Base-by-base conservation (phyloP, 2,329 filamentous ascomycete genomes). In the Colletotrichum shisoi region DNA sequence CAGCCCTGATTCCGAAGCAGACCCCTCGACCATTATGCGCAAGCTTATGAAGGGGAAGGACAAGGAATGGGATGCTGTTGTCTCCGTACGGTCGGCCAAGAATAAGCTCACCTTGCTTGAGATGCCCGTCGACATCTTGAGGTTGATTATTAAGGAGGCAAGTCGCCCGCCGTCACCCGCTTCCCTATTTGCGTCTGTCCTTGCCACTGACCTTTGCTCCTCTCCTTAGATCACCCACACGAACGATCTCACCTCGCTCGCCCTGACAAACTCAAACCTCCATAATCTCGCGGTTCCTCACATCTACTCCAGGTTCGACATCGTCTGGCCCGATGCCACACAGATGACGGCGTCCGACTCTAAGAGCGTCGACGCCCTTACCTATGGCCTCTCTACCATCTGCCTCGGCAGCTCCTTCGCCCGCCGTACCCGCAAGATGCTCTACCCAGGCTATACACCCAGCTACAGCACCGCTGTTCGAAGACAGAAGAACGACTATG, bases 301-400 rank as follows among this genome's bases (percentile, higher is more conserved):
- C 72, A 93, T 95, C 71, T 95, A 95, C 79, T 91, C 90, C 19
- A 87, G 91, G 68, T 95, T 95, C 77, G 92, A 95, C 74, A 95
- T 95, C 70, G 90, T 94, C 48, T 95, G 92, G 92, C 92, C 92
- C 0, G 91, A 94, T 73, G 67, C 67, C 60, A 87, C 86, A 39
- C 84, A 85, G 70, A 82, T 85, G 8, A 83, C 87, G 9, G 81
- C 85, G 2, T 87, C 91, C 71, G 88, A 89, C 61, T 84, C 89
- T 49, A 88, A 88, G 46, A 90, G 89, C 64, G 91, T 95, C 37
- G 91, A 95, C 79, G 91, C 92, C 45, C 85, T 95, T 52, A 94
- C 91, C 0, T 94, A 93, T 75, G 92, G 92, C 6, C 82, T 95
- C 21, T 88, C 92, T 13, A 95, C 92, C 0, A 81, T 95, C 65